Evolutionary conservation across 2,329 filamentous ascomycete species (phyloP), one percentile per base, ranked within the genome.

Genomic region (Fonsecaea erecta): DNA sequence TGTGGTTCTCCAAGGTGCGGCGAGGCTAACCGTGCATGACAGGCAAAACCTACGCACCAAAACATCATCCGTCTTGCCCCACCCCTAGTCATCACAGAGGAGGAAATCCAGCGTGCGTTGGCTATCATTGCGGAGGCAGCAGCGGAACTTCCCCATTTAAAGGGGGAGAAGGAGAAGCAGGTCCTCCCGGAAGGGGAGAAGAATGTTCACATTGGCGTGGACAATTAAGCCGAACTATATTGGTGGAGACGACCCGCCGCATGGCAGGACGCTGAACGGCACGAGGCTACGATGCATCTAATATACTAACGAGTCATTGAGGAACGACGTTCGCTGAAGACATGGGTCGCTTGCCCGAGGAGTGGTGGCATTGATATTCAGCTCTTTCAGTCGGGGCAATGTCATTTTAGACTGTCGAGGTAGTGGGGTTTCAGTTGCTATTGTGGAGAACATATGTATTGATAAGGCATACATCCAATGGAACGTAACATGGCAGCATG

Each of bases 41-140:
- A 96, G 92, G 95, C 95, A 74, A 99, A 99, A 86, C 95, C 95
- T 32, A 99, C 95, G 6, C 95, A 99, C 79, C 90, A 96, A 75
- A 97, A 98, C 80, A 98, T 99, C 77, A 99, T 99, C 77, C 91
- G 95, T 64, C 90, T 99, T 68, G 95, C 95, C n/a, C 95, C 95
- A 53, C 95, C 95, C 21, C 83, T 99, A 61, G 93, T 99, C 70
- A 98, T 99, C 74, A 93, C 89, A 28, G 93, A 98, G 75, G 86
- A 89, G 66, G 88, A 99, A 80, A 89, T 99, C 71, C 84, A 88
- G 71, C 86, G 88, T 75, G 90, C 94, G 1, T 77, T 98, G 61
- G 78, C 78, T 59, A 94, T 95, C 74, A 96, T 99, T 75, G 85
- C 88, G 68, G 88, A 93, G 75, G 89, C 94, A 14, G 84, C 97